Conservation (phyloP, 345 rosid species). For the Eucalyptus urophylla region DNA sequence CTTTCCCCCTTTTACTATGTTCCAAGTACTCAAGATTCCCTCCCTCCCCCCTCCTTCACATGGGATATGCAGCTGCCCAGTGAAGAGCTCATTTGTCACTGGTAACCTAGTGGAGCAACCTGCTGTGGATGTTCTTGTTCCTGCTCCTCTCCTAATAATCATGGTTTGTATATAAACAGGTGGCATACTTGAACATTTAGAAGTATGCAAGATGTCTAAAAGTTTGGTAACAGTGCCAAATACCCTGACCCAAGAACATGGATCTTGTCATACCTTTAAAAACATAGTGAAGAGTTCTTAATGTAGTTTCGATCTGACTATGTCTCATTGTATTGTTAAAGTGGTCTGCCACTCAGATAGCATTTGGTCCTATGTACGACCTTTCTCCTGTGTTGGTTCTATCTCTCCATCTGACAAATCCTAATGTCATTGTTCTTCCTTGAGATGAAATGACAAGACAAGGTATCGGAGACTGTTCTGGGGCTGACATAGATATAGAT, state of each 20-base stretch:
- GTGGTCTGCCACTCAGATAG: not conserved
- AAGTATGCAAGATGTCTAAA: not conserved
- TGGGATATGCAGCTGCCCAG: not conserved
- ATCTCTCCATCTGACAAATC: not conserved
- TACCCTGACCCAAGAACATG: not conserved
- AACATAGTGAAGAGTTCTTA: not conserved
- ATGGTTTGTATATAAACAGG: not conserved
- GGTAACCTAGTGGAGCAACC: not conserved
- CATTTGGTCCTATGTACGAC: rapidly evolving
- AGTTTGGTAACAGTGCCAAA: not conserved
- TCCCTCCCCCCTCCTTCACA: not conserved
- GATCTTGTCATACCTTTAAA: not conserved
- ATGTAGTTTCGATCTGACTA: not conserved
- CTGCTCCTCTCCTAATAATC: not conserved
- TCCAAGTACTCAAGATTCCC: not conserved
- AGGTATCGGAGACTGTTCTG: not conserved
- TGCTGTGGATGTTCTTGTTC: not conserved
- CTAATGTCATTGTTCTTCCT: not conserved
- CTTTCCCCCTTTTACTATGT: not conserved
- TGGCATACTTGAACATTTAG: not conserved
- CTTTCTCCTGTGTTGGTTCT: not conserved
- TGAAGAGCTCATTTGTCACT: not conserved
- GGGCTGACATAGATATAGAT: not conserved
- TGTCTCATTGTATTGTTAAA: not conserved
- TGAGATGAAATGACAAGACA: not conserved